A percentile compares a stretch with the other conserved stretches of the same genome.
Conservation (phyloP, 306 rosid genomes). For the Lithocarpus polystachyus region DNA sequence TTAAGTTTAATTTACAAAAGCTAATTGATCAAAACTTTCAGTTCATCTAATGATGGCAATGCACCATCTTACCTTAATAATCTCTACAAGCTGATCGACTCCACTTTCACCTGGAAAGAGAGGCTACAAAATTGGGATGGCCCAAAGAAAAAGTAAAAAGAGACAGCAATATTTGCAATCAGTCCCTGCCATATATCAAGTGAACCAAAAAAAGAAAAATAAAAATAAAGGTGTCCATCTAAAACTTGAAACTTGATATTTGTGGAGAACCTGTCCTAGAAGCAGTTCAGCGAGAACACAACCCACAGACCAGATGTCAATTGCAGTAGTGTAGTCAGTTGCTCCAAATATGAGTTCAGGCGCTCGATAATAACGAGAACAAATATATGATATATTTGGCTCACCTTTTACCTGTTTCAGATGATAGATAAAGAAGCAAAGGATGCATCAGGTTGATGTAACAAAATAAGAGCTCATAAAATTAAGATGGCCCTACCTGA, state of each 20-base stretch:
- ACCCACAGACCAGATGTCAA: slow-evolving; percentile 71
- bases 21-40: background rate
- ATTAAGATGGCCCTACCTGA: background rate
- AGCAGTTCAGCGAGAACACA: slow-evolving; percentile 67
- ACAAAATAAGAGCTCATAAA: background rate
- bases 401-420: slow-evolving; percentile 60
- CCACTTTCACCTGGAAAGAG: slow-evolving; percentile 70
- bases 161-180: slow-evolving; percentile 2
- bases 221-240: background rate
- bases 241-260: background rate
- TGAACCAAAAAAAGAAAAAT: background rate
- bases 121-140: slow-evolving; percentile 46
- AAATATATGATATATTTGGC: slow-evolving; percentile 72
- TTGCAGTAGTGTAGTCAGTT: slow-evolving; percentile 69
- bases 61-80: slow-evolving; percentile 49
- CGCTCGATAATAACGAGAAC: slow-evolving; percentile 73
- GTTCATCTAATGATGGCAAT: background rate
- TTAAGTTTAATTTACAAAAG: background rate
- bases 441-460: background rate
- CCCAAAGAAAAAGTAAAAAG: slow-evolving; percentile 6
- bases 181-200: background rate
- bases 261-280: slow-evolving; percentile 58
- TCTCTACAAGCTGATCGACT: slow-evolving; percentile 77
- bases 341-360: slow-evolving; percentile 78
- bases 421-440: background rate